Percentiles rank a stretch among this genome's conserved stretches.
Conservation (phyloP, 2,329 filamentous ascomycete genomes). For the Ceratocystis papillata region DNA sequence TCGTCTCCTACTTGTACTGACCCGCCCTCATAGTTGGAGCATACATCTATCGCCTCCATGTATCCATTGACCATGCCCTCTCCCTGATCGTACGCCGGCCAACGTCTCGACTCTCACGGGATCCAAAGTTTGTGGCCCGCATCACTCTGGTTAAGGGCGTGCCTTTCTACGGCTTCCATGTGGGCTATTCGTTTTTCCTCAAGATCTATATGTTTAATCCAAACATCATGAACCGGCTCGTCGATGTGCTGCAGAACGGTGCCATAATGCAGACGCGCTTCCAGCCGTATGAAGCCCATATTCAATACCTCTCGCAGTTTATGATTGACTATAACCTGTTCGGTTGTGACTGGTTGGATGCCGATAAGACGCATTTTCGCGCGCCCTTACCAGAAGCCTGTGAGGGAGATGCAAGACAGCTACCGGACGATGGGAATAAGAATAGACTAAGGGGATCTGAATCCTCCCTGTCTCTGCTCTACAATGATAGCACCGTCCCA, state of each 20-base stretch:
- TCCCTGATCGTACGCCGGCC: constrained; percentile 52
- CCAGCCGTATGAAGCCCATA: constrained; percentile 86
- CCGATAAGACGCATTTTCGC: constrained; percentile 60
- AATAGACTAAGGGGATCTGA: constrained; percentile 69
- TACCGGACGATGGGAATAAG: constrained; percentile 39
- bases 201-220: constrained; percentile 95
- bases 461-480: constrained; percentile 45
- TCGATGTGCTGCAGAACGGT: constrained; percentile 79
- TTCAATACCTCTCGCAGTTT: constrained; percentile 89
- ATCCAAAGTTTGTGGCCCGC: constrained; percentile 68
- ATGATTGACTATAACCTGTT: constrained; percentile 98
- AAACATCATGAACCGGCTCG: constrained; percentile 70
- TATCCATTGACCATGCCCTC: constrained; percentile 83
- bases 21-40: constrained; percentile 46
- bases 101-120: constrained; percentile 39
- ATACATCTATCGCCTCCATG: constrained; percentile 67
- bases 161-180: constrained; percentile 91
- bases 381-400: constrained; percentile 60
- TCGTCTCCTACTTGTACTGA: constrained; percentile 1
- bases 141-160: constrained; percentile 87
- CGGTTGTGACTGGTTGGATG: constrained; percentile 54
- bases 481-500: constrained; percentile 32
- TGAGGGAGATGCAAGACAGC: constrained; percentile 26
- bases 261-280: constrained; percentile 72
- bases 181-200: constrained; percentile 81